Percentiles rank a stretch among this genome's conserved stretches.
phyloP scores from a whole-genome alignment of 345 rosid genomes.

The Crucihimalaya himalaica region DNA sequence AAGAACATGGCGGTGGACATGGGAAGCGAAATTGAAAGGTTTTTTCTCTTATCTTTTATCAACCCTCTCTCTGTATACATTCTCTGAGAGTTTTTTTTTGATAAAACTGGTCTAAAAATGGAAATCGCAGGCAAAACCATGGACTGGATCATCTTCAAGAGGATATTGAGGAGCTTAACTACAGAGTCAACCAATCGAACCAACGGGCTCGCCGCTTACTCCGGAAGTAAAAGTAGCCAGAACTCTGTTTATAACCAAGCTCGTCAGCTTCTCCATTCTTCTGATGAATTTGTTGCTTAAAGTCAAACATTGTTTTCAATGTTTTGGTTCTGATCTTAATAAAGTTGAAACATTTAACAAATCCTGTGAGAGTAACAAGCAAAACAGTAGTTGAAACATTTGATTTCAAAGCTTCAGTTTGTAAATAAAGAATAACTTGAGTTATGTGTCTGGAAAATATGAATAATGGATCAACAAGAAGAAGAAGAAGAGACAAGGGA shows the following conservation, averaged over 20 bases:
- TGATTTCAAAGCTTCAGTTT: neutral
- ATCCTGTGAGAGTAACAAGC: neutral
- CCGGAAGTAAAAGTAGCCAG: slow-evolving; percentile 54
- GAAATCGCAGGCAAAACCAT: slow-evolving; percentile 61
- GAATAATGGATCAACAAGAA: slow-evolving; percentile 20
- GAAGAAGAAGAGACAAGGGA: slow-evolving; percentile 34
- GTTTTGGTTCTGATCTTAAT: neutral
- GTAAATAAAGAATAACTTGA: neutral
- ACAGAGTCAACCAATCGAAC: slow-evolving; percentile 66
- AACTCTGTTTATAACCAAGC: slow-evolving; percentile 10
- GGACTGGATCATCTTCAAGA: slow-evolving; percentile 61
- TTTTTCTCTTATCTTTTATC: neutral
- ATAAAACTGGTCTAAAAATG: slow-evolving; percentile 18
- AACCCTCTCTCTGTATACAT: neutral
- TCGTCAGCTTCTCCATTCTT: slow-evolving; percentile 22
- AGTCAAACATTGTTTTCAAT: slow-evolving; percentile 10
- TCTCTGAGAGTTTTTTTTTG: neutral
- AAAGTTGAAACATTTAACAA: slow-evolving; percentile 11
- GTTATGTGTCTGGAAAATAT: neutral
- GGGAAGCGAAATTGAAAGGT: slow-evolving; percentile 87
- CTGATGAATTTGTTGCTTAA: slow-evolving; percentile 17
- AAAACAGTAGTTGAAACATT: neutral
- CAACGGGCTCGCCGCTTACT: slow-evolving; percentile 67
- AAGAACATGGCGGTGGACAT: slow-evolving; percentile 85
- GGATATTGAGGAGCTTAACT: slow-evolving; percentile 67